Evolutionary conservation across 805 yeast species (phyloP).

Genomic region (Kazachstania martiniae): DNA sequence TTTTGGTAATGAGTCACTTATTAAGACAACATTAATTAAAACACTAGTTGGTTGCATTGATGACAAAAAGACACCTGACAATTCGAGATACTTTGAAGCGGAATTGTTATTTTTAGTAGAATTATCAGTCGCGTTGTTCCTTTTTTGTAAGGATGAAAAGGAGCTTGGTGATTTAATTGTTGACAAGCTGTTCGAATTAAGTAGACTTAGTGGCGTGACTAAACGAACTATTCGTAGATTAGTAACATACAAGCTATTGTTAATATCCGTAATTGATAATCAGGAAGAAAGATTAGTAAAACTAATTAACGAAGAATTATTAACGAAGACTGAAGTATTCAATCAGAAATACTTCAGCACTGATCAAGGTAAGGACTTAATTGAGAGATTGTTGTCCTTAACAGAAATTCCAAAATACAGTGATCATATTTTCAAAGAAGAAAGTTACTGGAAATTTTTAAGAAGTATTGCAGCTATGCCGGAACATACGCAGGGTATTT

Average conservation of each 20-base stretch:
- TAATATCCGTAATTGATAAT: constrained; percentile 19
- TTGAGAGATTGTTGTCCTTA: constrained; percentile 33
- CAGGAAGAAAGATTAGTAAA: constrained; percentile 14
- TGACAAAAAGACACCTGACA: constrained; percentile 20
- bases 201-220: constrained; percentile 11
- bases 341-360: constrained; percentile 26
- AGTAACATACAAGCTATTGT: constrained; percentile 30
- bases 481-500: constrained; percentile 34
- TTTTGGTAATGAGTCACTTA: constrained; percentile 33
- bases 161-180: constrained; percentile 15
- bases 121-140: constrained; percentile 21
- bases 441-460: constrained; percentile 44
- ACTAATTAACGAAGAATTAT: constrained; percentile 21
- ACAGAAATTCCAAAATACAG: constrained; percentile 18
- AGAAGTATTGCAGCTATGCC: constrained; percentile 38
- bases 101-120: constrained; percentile 42
- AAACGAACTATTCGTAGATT: constrained; percentile 25
- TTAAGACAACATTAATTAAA: constrained; percentile 24
- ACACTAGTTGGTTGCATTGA: constrained; percentile 30
- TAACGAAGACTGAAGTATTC: constrained; percentile 25
- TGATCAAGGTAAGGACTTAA: constrained; percentile 35
- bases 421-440: constrained; percentile 37
- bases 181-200: constrained; percentile 10
- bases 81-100: constrained; percentile 34
- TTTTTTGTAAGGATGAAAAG: constrained; percentile 26